Base-by-base conservation (phyloP, 2,329 filamentous ascomycete species). In the Exophiala sp. region DNA sequence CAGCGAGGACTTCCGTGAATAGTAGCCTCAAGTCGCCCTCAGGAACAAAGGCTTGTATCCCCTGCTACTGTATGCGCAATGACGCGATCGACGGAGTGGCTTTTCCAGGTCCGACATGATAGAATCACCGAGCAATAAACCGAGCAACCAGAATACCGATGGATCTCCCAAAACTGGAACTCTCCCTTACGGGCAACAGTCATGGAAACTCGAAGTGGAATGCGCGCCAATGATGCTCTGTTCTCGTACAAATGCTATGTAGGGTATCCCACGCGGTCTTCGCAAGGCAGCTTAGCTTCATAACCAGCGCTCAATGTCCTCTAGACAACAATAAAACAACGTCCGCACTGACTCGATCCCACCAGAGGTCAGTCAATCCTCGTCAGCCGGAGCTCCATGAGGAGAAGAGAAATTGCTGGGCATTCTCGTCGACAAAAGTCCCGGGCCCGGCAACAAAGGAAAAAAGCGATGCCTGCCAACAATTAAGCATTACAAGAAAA, bases 401-500 rank as follows among this genome's bases (percentile, higher is more conserved):
- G 11, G 11, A 35, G 43, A 38, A 45, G 41, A 39, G 30, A 45
- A 34, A 29, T 41, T 14, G 29, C 23, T 42, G 43, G n/a, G 29
- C 3, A 32, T 32, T 3, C 21, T 42, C 22, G 43, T 24, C 32
- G 30, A 34, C 38, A 38, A 39, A 40, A 29, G 16, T 29, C 43
- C 34, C 44, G 16, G 29, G 9, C 13, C 43, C 29, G 18, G 18
- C 32, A n/a, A 22, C 18, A 27, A 45, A 10, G 27, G 23, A 16
- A 13, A 42, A 48, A 49, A 40, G 48, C 37, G 23, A 52, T 45
- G 46, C 40, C 46, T 37, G 46, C 46, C 45, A 48, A 48, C 46
- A 41, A 52, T 49, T 51, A 54, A 42, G 52, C 48, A 54, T 52
- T 57, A 54, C 51, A 52, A 57, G 40, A 50, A 50, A n/a, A 47